Evolutionary conservation across 306 rosid genomes (phyloP), one percentile per base, ranked within the genome.

Genomic region (Nissolia schottii): DNA sequence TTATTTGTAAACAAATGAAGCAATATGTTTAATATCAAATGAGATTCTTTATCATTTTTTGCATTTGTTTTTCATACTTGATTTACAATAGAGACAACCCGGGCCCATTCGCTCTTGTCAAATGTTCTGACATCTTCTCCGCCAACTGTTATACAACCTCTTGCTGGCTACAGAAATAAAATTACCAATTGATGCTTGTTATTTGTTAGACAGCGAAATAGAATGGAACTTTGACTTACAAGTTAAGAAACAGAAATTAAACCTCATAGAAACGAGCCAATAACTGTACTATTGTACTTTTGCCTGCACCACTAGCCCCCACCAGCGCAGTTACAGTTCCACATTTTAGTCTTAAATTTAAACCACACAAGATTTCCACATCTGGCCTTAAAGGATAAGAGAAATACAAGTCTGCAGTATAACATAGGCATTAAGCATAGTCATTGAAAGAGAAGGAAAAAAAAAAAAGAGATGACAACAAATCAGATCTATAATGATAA

Each of bases 231-330:
- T 61, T 13, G 60, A 38, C 50, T 29, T 13, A 6, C 19, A 82
- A 63, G 23, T 41, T 18, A 64, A 38, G 80, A 70, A 56, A 79
- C 65, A 32, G 67, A 61, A 64, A 34, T 68, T 71, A 70, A 76
- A 94, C 98, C 98, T 94, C 98, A 76, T 94, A 94, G 79, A 91
- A 94, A 22, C 97, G 94, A 56, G 98, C 82, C 90, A 94, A 79
- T 46, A 94, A 82, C 81, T 94, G 98, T 24, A 94, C 98, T 73
- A 94, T 71, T 29, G 97, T 94, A 85, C 98, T 94, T 77, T 91
- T 94, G 6, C 98, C 98, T 2, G 97, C 91, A 67, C 98, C 96
- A 32, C 98, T 94, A 49, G 92, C 31, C 50, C 98, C 98, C 28
- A 94, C 96, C 41, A 94, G 75, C 50, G 98, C 97, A 76, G 98